Base-by-base conservation (phyloP, 139 green algal species). In the Deuterostichococcus epilithicus region DNA sequence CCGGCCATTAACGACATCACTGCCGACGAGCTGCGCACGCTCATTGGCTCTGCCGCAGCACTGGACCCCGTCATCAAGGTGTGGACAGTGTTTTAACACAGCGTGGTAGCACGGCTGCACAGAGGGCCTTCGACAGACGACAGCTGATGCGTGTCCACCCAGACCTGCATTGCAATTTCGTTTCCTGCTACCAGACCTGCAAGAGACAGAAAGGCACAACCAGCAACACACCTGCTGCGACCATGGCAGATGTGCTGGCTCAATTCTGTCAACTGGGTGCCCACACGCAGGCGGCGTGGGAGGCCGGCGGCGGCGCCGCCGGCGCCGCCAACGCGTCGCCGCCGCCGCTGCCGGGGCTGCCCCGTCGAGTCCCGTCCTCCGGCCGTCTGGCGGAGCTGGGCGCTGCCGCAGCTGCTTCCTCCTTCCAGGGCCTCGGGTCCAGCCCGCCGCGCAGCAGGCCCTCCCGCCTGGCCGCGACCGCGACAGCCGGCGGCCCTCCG, bases 1-100 rank as follows among this genome's bases (percentile, higher is more conserved):
- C 96, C 96, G 2, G 96, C 96, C 38, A 97, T 99, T 84, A 99
- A 99, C 75, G 96, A 99, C 84, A 91, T 99, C 85, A 99, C 96
- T 4, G 89, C 82, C 0, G 10, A 81, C 0, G 96, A 99, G 86
- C 85, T 99, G 44, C 34, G 78, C 10, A n/a, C 67, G 28, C 65
- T 91, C 33, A 63, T 63, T 28, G 20, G 52, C 18, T 20, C 26
- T 5, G 52, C 52, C 3, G 52, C 52, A 5, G 52, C 52, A 3
- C 59, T 96, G 42, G 75, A 79, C 6, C 80, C 80, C 37, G 82
- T 87, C 67, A 86, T 89, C 74, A 77, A 73, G 73, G 79, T 70
- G n/a, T 59, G 65, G 3, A n/a, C n/a, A n/a, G n/a, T n/a, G n/a
- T n/a, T n/a, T n/a, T n/a, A n/a, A n/a, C n/a, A n/a, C n/a, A n/a